Evolutionary conservation across 768 basidiomycete genomes (phyloP).

Genomic region (Mycena latifolia): DNA sequence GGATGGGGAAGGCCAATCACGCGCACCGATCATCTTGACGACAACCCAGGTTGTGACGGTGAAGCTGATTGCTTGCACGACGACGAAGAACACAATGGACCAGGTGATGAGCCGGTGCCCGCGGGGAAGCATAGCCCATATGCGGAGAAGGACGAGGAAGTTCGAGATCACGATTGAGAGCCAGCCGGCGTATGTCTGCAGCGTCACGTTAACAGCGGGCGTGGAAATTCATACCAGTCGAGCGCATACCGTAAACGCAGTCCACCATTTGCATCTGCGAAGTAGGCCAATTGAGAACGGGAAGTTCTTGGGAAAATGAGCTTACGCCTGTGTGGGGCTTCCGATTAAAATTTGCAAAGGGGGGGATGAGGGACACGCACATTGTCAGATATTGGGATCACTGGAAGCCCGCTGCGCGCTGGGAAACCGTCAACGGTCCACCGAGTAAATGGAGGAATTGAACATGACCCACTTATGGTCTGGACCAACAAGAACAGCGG

Average conservation of each 20-base stretch:
- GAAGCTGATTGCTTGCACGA: slow-evolving; percentile 39
- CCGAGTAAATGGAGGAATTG: background rate
- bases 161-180: slow-evolving; percentile 25
- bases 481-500: background rate
- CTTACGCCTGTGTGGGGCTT: background rate
- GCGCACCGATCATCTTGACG: slow-evolving; percentile 40
- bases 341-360: background rate
- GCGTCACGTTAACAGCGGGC: background rate
- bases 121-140: slow-evolving; percentile 48
- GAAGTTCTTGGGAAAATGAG: background rate
- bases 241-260: background rate
- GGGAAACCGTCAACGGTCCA: background rate
- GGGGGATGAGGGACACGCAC: background rate
- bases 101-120: slow-evolving; percentile 35
- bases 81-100: slow-evolving; percentile 40
- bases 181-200: slow-evolving; percentile 20
- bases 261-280: slow-evolving; percentile 26
- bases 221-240: background rate
- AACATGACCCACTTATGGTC: background rate
- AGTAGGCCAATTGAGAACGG: background rate
- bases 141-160: slow-evolving; percentile 45
- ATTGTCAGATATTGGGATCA: slow-evolving; percentile 3
- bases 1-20: background rate
- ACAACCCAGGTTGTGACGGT: slow-evolving; percentile 37
- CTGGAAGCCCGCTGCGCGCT: slow-evolving; percentile 16